A percentile compares a stretch with the other conserved stretches of the same genome.
Evolutionary conservation across 2,329 filamentous ascomycete genomes (phyloP).

Genomic region (Laburnicola sp.): DNA sequence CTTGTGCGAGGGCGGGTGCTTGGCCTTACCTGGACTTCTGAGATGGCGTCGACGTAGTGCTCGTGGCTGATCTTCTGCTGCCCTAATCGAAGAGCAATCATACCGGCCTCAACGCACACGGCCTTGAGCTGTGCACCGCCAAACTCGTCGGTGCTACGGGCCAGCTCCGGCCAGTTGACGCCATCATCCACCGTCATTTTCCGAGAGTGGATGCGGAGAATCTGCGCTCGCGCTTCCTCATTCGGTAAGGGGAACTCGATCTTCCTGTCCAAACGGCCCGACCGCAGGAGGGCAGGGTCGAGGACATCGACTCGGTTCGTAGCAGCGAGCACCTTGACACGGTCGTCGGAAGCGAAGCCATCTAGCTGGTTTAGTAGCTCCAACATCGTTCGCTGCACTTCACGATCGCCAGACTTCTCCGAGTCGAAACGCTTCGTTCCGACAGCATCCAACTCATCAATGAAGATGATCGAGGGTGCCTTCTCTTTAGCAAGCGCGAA

Average conservation of each 20-base stretch:
- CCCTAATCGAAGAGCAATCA: conserved; percentile 94
- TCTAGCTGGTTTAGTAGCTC: conserved; percentile 98
- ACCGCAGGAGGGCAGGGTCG: conserved; percentile 87
- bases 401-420: conserved; percentile 95
- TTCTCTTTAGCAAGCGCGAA: conserved; percentile 99
- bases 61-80: conserved; percentile 97
- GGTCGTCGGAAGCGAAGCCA: conserved; percentile 94
- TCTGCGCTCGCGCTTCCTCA: conserved; percentile 95
- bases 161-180: conserved; percentile 95
- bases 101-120: conserved; percentile 97
- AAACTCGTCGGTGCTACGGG: conserved; percentile 96
- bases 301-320: conserved; percentile 95
- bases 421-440: conserved; percentile 99
- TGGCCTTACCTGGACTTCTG: conserved; percentile 73
- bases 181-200: conserved; percentile 96
- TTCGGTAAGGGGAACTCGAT: conserved; percentile 98
- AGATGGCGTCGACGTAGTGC: conserved; percentile 97
- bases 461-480: conserved; percentile 98
- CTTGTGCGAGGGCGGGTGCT: neutral
- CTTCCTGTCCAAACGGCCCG: conserved; percentile 90
- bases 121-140: conserved; percentile 97
- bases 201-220: conserved; percentile 93
- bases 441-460: conserved; percentile 97
- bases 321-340: conserved; percentile 93
- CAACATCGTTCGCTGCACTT: conserved; percentile 98